Conservation (phyloP, 2,329 filamentous ascomycete species). For the Thielaviopsis punctulata region DNA sequence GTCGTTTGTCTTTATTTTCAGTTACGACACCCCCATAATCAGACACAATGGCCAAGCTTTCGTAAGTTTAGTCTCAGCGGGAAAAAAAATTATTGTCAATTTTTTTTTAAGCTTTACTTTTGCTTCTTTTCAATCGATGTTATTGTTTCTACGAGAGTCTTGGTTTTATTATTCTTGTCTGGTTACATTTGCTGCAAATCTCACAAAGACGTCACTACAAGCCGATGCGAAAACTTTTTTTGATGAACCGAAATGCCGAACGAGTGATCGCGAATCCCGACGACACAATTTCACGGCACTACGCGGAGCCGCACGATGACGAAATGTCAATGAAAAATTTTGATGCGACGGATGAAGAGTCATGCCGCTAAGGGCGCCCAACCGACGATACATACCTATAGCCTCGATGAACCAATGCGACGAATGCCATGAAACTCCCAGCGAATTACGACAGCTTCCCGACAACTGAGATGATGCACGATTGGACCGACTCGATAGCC, state of each 20-base stretch:
- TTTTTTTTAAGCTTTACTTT: conserved; percentile 3
- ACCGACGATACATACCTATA: too few species aligned
- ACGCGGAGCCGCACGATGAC: not conserved
- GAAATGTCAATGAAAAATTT: not conserved
- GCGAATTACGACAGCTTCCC: not conserved
- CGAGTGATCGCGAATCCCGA: not conserved
- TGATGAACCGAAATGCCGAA: not conserved
- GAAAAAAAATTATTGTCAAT: not conserved
- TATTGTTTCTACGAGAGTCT: not conserved
- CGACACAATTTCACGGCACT: not conserved
- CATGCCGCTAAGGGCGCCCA: not conserved
- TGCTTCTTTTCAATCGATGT: too few species aligned
- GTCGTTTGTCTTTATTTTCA: conserved; percentile 11
- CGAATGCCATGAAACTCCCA: not conserved
- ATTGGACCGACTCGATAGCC: conserved; percentile 4
- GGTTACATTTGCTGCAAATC: not conserved
- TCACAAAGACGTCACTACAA: not conserved
- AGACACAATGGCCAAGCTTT: conserved; percentile 46
- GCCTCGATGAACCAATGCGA: not conserved
- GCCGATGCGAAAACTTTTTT: not conserved
- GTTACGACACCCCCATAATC: conserved; percentile 19
- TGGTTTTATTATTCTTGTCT: not conserved
- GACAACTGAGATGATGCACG: not conserved
- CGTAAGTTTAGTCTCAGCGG: conserved; percentile 29
- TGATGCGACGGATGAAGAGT: not conserved